phyloP scores from a whole-genome alignment of 441 rosid genomes.

The Breynia disticha region DNA sequence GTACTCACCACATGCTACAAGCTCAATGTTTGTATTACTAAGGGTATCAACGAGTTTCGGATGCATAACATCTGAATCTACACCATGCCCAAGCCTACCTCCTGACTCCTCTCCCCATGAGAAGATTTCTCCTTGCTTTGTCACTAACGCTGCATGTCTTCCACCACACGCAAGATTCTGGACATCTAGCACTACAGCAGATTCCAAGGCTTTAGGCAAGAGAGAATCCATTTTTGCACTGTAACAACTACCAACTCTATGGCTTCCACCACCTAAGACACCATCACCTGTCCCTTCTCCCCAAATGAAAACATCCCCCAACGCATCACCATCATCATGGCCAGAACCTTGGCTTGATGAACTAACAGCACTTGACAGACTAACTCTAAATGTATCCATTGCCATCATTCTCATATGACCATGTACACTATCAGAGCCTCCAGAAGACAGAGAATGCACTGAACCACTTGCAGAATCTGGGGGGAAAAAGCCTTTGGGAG shows the following conservation, averaged over 20 bases:
- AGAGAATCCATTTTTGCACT: conserved; percentile 65
- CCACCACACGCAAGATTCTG: conserved; percentile 93
- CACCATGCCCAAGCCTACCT: conserved; percentile 98
- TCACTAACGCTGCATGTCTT: conserved; percentile 80
- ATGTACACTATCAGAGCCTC: conserved; percentile 80
- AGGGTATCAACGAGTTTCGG: conserved; percentile 84
- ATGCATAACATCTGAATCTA: conserved; percentile 75
- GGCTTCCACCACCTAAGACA: conserved; percentile 79
- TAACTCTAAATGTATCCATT: conserved; percentile 83
- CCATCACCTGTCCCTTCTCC: conserved; percentile 91
- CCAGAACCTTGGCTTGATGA: conserved; percentile 99
- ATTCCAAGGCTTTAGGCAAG: conserved; percentile 87
- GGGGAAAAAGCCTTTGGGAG: conserved; percentile 70
- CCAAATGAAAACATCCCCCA: conserved; percentile 97
- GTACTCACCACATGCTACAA: conserved; percentile 91
- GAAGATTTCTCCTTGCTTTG: conserved; percentile 88
- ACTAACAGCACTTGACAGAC: conserved; percentile 95
- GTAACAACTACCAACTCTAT: conserved; percentile 46
- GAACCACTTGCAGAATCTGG: conserved; percentile 70
- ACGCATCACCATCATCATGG: conserved; percentile 94
- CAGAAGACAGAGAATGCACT: conserved; percentile 77
- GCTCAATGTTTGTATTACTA: conserved; percentile 66
- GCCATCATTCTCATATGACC: conserved; percentile 59
- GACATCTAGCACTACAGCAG: conserved; percentile 85
- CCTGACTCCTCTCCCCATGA: conserved; percentile 97